Evolutionary conservation across 1,284 basidiomycete species (phyloP), one percentile per base, ranked within the genome.

Genomic region (Puccinia brachypodii): DNA sequence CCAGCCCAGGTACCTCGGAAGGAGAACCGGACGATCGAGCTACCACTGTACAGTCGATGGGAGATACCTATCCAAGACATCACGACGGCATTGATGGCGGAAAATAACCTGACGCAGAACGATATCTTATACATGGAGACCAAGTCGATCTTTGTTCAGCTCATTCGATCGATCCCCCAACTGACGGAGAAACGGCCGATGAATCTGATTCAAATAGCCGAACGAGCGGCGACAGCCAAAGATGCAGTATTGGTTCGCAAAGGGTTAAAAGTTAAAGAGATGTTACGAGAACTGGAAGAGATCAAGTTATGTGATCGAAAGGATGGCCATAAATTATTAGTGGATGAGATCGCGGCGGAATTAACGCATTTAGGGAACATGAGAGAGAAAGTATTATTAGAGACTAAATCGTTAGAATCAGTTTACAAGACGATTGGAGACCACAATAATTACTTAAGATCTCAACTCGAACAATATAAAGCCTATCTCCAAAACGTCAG

Each of bases 51-150:
- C 88, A 96, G 93, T 84, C 94, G 97, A 36, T 99, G 97, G 97
- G 97, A 99, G 88, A 98, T 95, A 25, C 96, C 96, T 2, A 95
- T 99, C 80, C 96, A 98, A 85, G 97, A 99, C 86, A 92, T 99
- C 72, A 94, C 96, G 82, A 95, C 92, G 28, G 94, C 96, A 0
- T 90, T 99, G 84, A 96, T 99, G 92, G 89, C 89, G 2, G 90
- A 91, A 84, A 95, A 96, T 88, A 94, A 95, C 60, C 93, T 99
- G 56, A 98, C 97, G 31, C 95, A 95, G 81, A 95, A 93, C 86
- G 97, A 99, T 88, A 96, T 99, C 90, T 90, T 98, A 31, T 99
- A 98, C 89, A 98, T 99, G 95, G 97, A 99, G 87, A 94, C 97
- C 83, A 99, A 99, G 89, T 98, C 96, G 28, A 98, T 98, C 86